Conservation (phyloP, 208 protist genomes). For the Leishmania gerbilli region DNA sequence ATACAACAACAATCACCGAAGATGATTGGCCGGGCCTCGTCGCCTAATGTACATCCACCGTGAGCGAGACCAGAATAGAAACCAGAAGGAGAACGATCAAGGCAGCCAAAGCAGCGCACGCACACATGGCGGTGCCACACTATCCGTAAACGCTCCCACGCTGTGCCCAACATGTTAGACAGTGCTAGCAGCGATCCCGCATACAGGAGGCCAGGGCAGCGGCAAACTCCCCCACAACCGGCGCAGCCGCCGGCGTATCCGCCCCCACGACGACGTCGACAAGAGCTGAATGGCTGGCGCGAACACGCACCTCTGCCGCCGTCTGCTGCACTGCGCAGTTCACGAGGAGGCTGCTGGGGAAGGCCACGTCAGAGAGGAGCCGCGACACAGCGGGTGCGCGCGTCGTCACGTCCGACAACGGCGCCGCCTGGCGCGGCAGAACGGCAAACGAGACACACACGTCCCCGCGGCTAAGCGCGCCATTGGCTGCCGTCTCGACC, state of each 20-base stretch:
- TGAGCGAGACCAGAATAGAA: neutral
- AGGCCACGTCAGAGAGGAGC: slow-evolving; percentile 25
- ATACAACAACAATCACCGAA: neutral
- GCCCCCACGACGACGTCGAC: slow-evolving; percentile 23
- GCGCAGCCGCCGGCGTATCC: neutral
- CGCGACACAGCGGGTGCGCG: neutral
- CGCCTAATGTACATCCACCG: slow-evolving; percentile 6
- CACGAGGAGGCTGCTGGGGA: slow-evolving; percentile 27
- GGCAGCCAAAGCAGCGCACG: neutral
- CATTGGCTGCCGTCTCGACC: neutral
- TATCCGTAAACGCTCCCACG: neutral
- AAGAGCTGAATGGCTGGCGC: slow-evolving; percentile 19
- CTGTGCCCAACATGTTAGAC: neutral
- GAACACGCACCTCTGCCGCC: slow-evolving; percentile 25
- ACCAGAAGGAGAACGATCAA: neutral
- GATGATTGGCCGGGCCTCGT: no score
- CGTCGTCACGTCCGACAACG: neutral
- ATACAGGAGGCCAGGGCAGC: slow-evolving; percentile 9
- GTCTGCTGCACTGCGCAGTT: slow-evolving; percentile 43
- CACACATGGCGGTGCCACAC: neutral
- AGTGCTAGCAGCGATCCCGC: neutral
- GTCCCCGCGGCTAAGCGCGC: neutral
- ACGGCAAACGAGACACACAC: slow-evolving; percentile 23
- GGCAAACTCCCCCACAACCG: slow-evolving; percentile 1
- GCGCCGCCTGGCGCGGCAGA: slow-evolving; percentile 2